Base-by-base conservation (phyloP, 2,329 filamentous ascomycete species). In the Raffaelea arxii region DNA sequence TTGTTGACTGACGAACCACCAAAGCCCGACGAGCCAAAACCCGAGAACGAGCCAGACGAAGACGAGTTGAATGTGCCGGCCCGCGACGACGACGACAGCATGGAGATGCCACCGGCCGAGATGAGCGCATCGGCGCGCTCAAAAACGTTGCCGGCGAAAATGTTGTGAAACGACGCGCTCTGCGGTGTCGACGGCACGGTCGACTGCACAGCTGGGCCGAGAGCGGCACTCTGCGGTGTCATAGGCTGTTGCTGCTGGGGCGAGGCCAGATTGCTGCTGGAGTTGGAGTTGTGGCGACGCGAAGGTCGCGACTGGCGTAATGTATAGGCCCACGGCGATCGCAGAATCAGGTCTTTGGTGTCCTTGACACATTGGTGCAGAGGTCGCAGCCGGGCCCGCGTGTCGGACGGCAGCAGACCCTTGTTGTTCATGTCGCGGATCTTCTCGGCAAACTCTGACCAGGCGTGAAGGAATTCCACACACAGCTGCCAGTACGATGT, bases 171-270 rank as follows among this genome's bases (percentile, higher is more conserved):
- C 1, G 74, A 75, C 2, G 66, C 71, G 49, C 69, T 77, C 57
- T 78, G 71, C 10, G 80, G 79, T 1, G 80, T 86, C 3, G 77
- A 86, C 4, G 87, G 85, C 11, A 95, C 82, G 0, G 88, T 96
- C 1, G 90, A 89, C 64, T 94, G 89, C 46, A 89, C 86, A 19
- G 90, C 90, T 6, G 90, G 88, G 1, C 90, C 91, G 5, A 96
- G 72, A 2, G 90, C 90, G 16, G 89, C 90, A 56, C 86, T 92
- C 51, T 95, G 76, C 7, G 91, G 90, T 1, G 90, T 96, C 57
- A 92, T 88, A 9, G 90, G 89, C 32, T 89, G 55, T 44, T 66
- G 64, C 32, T 60, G 51, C 4, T 46, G 46, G n/a, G n/a, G n/a
- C n/a, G n/a, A n/a, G n/a, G n/a, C n/a, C n/a, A n/a, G n/a, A n/a